These are phyloP conservation scores for Brassica balearica DNA, from an alignment of 441 rosid genomes.

Conservation along the genomic window DNA sequence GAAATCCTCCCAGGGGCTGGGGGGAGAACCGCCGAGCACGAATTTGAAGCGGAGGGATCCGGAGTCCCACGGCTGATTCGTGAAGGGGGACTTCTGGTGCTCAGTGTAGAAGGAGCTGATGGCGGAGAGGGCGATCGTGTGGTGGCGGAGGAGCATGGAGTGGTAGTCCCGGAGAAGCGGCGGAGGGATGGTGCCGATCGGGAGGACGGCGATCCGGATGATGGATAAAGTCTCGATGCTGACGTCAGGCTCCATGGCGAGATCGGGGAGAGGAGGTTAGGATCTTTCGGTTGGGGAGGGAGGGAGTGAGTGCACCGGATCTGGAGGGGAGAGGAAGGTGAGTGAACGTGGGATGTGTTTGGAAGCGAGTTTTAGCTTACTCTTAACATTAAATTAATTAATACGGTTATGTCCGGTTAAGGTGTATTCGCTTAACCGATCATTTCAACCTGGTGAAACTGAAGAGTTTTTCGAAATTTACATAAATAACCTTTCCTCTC, in stretches of 20 bases:
- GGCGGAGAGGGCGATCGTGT: conserved; percentile 78
- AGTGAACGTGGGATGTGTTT: conserved; percentile 12
- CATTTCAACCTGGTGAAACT: conserved; percentile 17
- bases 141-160: conserved; percentile 80
- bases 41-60: conserved; percentile 90
- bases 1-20: conserved; percentile 99
- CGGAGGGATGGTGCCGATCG: conserved; percentile 77
- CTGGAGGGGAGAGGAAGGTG: conserved; percentile 23
- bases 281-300: conserved; percentile 5
- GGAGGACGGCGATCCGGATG: conserved; percentile 91
- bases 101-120: conserved; percentile 94
- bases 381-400: background rate
- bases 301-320: conserved; percentile 39
- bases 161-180: conserved; percentile 75
- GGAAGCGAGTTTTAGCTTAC: conserved; percentile 4
- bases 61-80: conserved; percentile 90
- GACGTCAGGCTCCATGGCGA: conserved; percentile 89
- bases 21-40: conserved; percentile 88
- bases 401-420: background rate
- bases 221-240: conserved; percentile 87
- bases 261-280: conserved; percentile 29
- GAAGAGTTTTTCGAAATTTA: background rate
- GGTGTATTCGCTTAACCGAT: conserved; percentile 13
- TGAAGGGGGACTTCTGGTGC: conserved; percentile 95
- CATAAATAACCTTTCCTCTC: background rate